Evolutionary conservation across 108 stramenopile genomes (phyloP), one percentile per base, ranked within the genome.

Genomic region (Stephanodiscus triporus): DNA sequence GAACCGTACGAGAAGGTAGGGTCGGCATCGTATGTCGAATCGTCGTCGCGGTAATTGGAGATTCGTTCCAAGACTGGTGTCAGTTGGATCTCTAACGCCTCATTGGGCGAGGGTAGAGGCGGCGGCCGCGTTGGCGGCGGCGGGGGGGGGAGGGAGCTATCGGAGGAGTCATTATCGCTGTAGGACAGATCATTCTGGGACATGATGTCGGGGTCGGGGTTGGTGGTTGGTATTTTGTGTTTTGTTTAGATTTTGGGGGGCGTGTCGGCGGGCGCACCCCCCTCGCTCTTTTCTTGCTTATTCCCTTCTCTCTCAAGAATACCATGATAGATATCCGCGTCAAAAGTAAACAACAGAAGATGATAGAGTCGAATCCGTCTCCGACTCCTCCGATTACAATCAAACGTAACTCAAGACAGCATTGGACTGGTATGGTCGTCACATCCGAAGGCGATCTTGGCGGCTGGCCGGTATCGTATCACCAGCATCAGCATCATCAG

Each of bases 341-440:
- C n/a, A n/a, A n/a, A n/a, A n/a, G n/a, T n/a, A n/a, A n/a, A n/a
- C n/a, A n/a, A n/a, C n/a, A n/a, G 54, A 63, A 27, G 53, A 63
- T 26, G 72, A 72, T 11, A 37, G 48, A 6, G n/a, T 73, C 42
- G 36, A 59, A 45, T 59, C 57, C 9, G 57, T 43, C 29, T 51
- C 26, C 9, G 63, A 45, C 37, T 71, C 77, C 23, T 70, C 49
- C 36, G 80, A 81, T 47, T 70, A 67, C 58, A 73, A 74, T 56
- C 54, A 81, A 14, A 73, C 80, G 19, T 81, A 81, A 23, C 64
- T 67, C 19, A 73, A 81, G 34, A 75, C 80, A 22, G 80, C 80
- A 43, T 49, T 38, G 0, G 32, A 69, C 26, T 81, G 80, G 80
- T 72, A 51, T 6, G 16, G 48, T 36, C 51, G 80, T 30, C 50